Evolutionary conservation across 1,139 yeast species (phyloP), one percentile per base, ranked within the genome.

Genomic region (Saccharomycopsis hybrid): DNA sequence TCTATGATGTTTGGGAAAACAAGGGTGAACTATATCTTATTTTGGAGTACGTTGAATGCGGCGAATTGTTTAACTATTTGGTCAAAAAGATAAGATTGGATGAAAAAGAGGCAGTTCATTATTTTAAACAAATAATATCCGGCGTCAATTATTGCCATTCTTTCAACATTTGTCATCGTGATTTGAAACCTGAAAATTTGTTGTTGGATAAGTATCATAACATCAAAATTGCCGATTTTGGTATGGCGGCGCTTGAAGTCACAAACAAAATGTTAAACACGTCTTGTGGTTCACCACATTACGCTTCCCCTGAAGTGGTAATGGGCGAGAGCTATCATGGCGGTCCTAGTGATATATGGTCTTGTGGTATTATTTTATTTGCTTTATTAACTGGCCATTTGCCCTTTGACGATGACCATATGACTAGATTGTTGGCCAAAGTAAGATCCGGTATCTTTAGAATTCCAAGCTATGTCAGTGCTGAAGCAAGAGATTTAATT

Each of bases 231-330:
- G 98, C 99, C 13, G 99, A 92, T 68, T 92, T 92, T 65, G 99
- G 99, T 40, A 94, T 92, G 98, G 98, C 99, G n/a, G 98, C 98
- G 2, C 71, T 92, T 46, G 98, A 92, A 65, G 83, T 95, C 40
- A 78, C 80, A 52, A 95, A 85, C 59, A 78, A 85, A 60, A 70
- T 92, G 62, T 73, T 94, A 52, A 97, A 92, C 65, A 92, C 98
- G 1, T 84, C 95, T 33, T 92, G 99, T 68, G 99, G 99, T 1
- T 88, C 97, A 27, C 98, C 98, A 27, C 98, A 94, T 67, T 92
- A 92, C 67, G 98, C 98, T 1, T 87, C 96, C 11, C 98, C 98
- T 0, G 98, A 92, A 65, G 92, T 92, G 57, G 97, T 92, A 2
- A 87, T 96, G 8, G 98, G 98, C 44, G 79, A 84, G 57, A 86